These are phyloP conservation scores for Torrubiella hemipterigena DNA, from an alignment of 2,329 filamentous ascomycete genomes.

Conservation along the genomic window DNA sequence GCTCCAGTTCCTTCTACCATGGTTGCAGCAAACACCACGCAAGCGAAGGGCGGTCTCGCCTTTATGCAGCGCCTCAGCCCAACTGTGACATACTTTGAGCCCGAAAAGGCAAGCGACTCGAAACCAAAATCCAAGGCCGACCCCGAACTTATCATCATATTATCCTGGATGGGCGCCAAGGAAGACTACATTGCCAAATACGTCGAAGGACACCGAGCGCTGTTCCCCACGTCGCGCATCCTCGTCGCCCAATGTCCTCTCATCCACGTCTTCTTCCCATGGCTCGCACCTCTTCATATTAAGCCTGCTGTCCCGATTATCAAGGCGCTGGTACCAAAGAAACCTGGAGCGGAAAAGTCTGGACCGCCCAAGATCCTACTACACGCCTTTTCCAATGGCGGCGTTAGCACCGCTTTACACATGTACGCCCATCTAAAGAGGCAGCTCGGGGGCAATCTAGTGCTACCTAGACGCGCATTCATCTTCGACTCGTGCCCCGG, in stretches of 20 bases:
- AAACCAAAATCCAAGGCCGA: constrained; percentile 6
- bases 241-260: constrained; percentile 32
- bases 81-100: constrained; percentile 22
- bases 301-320: constrained; percentile 27
- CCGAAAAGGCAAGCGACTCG: constrained; percentile 6
- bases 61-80: constrained; percentile 27
- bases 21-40: too few species aligned
- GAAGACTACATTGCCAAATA: constrained; percentile 41
- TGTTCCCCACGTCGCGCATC: constrained; percentile 32
- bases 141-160: constrained; percentile 34
- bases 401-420: constrained; percentile 26
- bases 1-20: too few species aligned
- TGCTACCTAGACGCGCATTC: constrained; percentile 28
- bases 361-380: constrained; percentile 24
- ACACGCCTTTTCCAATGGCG: constrained; percentile 42
- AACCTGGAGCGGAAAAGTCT: constrained; percentile 1
- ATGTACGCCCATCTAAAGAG: constrained; percentile 22
- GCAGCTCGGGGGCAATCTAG: constrained; percentile 8
- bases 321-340: constrained; percentile 16
- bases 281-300: constrained; percentile 19
- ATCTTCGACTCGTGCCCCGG: constrained; percentile 38
- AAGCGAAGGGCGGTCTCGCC: too few species aligned
- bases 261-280: constrained; percentile 20
- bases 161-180: constrained; percentile 39
- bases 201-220: constrained; percentile 27